Evolutionary conservation across 768 basidiomycete genomes (phyloP), one percentile per base, ranked within the genome.

Genomic region (Trametes coccinea): DNA sequence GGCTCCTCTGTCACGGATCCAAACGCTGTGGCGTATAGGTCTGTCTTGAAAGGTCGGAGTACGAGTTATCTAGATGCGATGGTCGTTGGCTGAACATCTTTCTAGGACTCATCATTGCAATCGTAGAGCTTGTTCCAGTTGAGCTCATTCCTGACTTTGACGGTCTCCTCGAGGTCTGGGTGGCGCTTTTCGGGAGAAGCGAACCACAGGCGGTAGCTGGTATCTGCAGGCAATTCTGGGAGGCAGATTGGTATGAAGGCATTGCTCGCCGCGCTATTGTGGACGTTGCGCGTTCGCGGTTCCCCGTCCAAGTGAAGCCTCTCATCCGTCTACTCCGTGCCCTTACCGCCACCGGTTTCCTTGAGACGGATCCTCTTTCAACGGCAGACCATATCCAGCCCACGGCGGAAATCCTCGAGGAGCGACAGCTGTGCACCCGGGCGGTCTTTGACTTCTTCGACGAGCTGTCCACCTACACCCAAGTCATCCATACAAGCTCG

Each of bases 141-240:
- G 92, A 94, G 69, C 76, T 84, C n/a, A 83, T 95, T 37, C 84
- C 88, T 0, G 85, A 92, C 61, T 90, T 90, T 62, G 84, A 88
- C 11, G 77, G 76, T 1, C 78, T 94, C 6, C 78, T 90, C 41
- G 85, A 92, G 55, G 84, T 90, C 8, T 93, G 92, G 89, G 82
- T 89, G 53, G 83, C 87, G 0, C 77, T 96, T 14, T 92, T 89
- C 60, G 92, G 92, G 5, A 82, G 89, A 29, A 90, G 89, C 66
- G 87, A 85, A 77, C 72, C 76, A 71, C 70, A 75, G 60, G 84
- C 90, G 31, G 80, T 90, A 29, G 78, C 82, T 10, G 84, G 83
- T 2, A 86, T 96, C 61, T 90, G 88, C 64, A 77, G 81, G 5
- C 92, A 95, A 66, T 95, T 85, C 72, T 98, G 95, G 93, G 80